A percentile compares a stretch with the other conserved stretches of the same genome.
Evolutionary conservation across 768 basidiomycete species (phyloP).

Genomic region (Russula brevipes): DNA sequence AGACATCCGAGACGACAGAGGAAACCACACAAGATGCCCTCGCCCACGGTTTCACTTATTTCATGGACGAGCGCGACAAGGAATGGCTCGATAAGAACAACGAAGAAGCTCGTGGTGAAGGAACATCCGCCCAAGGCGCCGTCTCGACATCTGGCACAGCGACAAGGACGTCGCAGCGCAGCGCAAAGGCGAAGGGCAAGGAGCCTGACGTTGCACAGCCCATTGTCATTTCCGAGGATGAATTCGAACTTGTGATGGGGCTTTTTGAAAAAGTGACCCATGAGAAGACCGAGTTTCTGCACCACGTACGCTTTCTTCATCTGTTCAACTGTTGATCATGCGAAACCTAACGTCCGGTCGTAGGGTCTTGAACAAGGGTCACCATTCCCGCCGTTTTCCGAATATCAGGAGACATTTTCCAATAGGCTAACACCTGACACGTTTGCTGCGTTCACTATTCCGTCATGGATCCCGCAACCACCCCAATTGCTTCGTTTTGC

Average conservation of each 20-base stretch:
- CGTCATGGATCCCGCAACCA: constrained; percentile 64
- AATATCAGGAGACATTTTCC: constrained; percentile 67
- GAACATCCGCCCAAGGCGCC: constrained; percentile 72
- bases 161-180: constrained; percentile 48
- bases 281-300: constrained; percentile 83
- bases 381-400: constrained; percentile 65
- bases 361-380: constrained; percentile 63
- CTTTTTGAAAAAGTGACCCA: constrained; percentile 88
- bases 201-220: constrained; percentile 66
- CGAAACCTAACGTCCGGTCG: constrained; percentile 8
- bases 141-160: constrained; percentile 52
- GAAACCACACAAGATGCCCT: constrained; percentile 59
- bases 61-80: constrained; percentile 93
- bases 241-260: constrained; percentile 94
- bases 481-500: constrained; percentile 62
- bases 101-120: constrained; percentile 78
- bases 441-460: constrained; percentile 65
- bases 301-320: constrained; percentile 58
- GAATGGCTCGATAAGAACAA: constrained; percentile 94
- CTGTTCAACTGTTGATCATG: neutral
- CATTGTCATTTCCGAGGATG: constrained; percentile 76
- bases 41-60: constrained; percentile 76
- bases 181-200: constrained; percentile 79
- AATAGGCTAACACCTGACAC: constrained; percentile 51
- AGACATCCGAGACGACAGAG: constrained; percentile 82